Evolutionary conservation across 164 flowering plant species (phyloP), one percentile per base, ranked within the genome.

Genomic region (Amborella trichopoda): DNA sequence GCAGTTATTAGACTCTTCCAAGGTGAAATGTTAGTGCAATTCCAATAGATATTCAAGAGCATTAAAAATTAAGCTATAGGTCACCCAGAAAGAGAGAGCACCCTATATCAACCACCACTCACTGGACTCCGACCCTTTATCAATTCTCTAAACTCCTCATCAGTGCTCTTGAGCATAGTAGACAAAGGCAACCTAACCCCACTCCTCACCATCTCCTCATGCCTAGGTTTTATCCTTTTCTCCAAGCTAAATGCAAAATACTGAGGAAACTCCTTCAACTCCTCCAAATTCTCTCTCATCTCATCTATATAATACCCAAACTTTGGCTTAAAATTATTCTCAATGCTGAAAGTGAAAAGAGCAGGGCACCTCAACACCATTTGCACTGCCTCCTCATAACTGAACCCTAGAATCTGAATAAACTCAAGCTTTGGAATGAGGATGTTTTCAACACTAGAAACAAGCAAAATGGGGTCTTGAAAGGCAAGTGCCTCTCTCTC

Each of bases 221-320:
- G 86, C 70, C 96, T 68, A 0, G 78, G 88, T 74, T 73, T 75
- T 24, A 91, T 91, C 64, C 99, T 76, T 48, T 82, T 87, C 68
- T 87, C 99, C 77, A 91, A 62, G 56, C 99, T 91, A 53, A 91
- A 91, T 0, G 83, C 72, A 61, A 87, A 91, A 44, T 76, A 91
- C 72, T 87, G 96, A 34, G 99, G 99, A 48, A 91, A 91, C 26
- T 65, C 86, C 66, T 60, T 83, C 65, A 91, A 48, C 30, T 81
- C 95, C 55, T 62, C 74, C 72, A 80, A 55, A 11, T 37, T 54
- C 27, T 84, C 79, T 26, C 48, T 61, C 93, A 91, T 83, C 50
- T 67, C 83, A 44, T 22, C 60, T 5, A 26, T 22, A 46, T 72
- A 84, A 23, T 81, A 91, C 53, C 76, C 88, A 26, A 80, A 69